Evolutionary conservation across 768 basidiomycete genomes (phyloP).

Genomic region (Xerocomellus intermedius): DNA sequence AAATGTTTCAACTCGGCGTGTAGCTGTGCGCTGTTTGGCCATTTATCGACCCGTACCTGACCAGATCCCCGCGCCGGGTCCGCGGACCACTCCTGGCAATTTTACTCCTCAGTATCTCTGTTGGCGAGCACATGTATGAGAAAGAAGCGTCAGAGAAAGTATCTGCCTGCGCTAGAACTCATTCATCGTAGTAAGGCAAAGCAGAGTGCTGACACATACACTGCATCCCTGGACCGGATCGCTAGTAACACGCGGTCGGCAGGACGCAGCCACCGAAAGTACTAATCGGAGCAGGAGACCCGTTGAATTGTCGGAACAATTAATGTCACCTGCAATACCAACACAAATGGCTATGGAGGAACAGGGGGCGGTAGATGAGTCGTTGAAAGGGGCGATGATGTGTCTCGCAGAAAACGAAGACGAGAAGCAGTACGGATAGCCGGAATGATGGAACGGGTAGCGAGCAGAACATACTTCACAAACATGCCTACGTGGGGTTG

Average conservation of each 20-base stretch:
- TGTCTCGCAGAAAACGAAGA: neutral
- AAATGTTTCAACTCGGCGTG: slow-evolving; percentile 11
- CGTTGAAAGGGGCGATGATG: neutral
- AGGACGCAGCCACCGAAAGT: neutral
- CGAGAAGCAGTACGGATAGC: neutral
- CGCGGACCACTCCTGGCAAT: neutral
- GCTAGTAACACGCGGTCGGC: neutral
- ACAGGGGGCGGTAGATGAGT: neutral
- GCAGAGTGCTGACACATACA: neutral
- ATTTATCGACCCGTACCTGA: slow-evolving; percentile 3
- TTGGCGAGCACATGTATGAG: neutral
- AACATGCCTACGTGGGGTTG: neutral
- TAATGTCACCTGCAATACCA: neutral
- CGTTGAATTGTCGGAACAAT: neutral
- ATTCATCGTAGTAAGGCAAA: neutral
- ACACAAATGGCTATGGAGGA: too few species aligned
- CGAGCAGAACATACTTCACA: neutral
- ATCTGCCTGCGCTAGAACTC: neutral
- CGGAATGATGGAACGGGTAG: neutral
- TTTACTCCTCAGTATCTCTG: neutral
- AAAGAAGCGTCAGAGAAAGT: neutral
- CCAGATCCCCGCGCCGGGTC: neutral
- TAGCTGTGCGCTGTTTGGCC: neutral
- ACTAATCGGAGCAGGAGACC: neutral
- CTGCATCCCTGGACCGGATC: neutral